A percentile compares a stretch with the other conserved stretches of the same genome.
These are phyloP conservation scores for Linum lewisii DNA, from an alignment of 345 rosid genomes.

Conservation along the genomic window DNA sequence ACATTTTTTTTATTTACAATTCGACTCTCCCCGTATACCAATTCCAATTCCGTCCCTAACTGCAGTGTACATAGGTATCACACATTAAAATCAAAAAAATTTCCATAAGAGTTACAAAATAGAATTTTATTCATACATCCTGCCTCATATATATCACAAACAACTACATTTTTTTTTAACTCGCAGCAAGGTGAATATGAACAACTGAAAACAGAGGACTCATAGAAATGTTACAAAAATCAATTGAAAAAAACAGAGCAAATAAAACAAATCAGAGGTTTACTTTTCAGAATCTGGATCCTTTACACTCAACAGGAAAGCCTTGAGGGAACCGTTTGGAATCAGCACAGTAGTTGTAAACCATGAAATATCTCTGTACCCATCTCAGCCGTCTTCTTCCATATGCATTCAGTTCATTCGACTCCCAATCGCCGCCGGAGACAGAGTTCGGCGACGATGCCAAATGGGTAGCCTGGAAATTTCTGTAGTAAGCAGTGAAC, in stretches of 20 bases:
- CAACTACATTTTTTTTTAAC: neutral
- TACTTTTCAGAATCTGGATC: neutral
- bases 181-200: neutral
- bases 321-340: constrained; percentile 2
- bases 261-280: no score
- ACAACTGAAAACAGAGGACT: neutral
- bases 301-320: neutral
- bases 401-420: neutral
- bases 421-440: neutral
- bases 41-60: no score
- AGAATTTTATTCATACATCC: neutral
- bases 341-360: neutral
- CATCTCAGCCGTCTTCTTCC: neutral
- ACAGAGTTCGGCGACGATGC: neutral
- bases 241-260: no score
- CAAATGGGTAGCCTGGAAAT: neutral
- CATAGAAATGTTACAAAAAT: no score
- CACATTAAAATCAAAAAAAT: no score
- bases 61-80: no score
- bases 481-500: constrained; percentile 3
- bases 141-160: neutral
- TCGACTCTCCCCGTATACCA: no score
- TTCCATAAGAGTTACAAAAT: neutral
- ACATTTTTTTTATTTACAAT: no score
- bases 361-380: constrained; percentile 2